Percentiles rank a stretch among this genome's conserved stretches.
These are phyloP conservation scores for Pseudogymnoascus sp. DNA, from an alignment of 2,329 filamentous ascomycete species.

Conservation along the genomic window DNA sequence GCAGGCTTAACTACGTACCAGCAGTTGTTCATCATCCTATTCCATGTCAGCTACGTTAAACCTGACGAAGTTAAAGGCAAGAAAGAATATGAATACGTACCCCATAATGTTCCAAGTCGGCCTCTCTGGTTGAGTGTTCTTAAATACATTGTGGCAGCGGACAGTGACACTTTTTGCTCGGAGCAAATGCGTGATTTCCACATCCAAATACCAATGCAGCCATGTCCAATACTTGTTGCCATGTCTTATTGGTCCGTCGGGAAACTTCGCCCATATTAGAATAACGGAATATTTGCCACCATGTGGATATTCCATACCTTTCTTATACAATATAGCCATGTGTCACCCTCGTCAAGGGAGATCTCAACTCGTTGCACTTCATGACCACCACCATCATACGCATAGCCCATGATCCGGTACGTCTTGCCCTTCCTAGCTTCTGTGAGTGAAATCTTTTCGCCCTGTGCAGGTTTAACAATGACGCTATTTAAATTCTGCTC, in stretches of 20 bases:
- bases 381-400: slow-evolving; percentile 42
- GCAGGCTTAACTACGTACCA: slow-evolving; percentile 37
- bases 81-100: neutral
- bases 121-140: slow-evolving; percentile 40
- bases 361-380: slow-evolving; percentile 42
- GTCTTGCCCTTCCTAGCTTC: slow-evolving; percentile 31
- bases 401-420: slow-evolving; percentile 39
- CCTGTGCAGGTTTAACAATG: slow-evolving; percentile 37
- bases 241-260: slow-evolving; percentile 39
- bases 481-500: slow-evolving; percentile 42
- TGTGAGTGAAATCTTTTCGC: slow-evolving; percentile 33
- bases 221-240: slow-evolving; percentile 47
- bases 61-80: neutral
- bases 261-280: slow-evolving; percentile 27
- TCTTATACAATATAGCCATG: slow-evolving; percentile 41
- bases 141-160: slow-evolving; percentile 40
- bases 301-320: neutral
- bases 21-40: slow-evolving; percentile 45
- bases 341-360: slow-evolving; percentile 37
- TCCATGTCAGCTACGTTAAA: neutral
- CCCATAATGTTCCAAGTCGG: slow-evolving; percentile 41
- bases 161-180: slow-evolving; percentile 35
- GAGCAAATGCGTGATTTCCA: slow-evolving; percentile 36
- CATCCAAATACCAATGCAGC: slow-evolving; percentile 43
- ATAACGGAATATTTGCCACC: slow-evolving; percentile 18